A percentile compares a stretch with the other conserved stretches of the same genome.
These are phyloP conservation scores for Pyrenophora seminiperda DNA, from an alignment of 2,329 filamentous ascomycete species.

Conservation along the genomic window DNA sequence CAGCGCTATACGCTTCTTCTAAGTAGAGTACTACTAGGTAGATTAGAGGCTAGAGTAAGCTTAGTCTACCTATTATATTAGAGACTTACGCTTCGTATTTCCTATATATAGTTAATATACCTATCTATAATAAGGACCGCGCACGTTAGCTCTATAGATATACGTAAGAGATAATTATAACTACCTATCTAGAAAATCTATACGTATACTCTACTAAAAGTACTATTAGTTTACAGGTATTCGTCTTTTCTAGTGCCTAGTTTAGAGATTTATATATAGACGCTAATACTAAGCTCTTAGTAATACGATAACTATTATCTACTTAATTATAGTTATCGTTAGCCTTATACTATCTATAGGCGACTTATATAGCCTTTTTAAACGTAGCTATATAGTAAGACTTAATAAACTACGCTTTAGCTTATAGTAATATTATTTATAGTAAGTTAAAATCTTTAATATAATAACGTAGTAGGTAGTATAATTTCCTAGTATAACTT, in stretches of 20 bases:
- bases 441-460: too few species aligned
- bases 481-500: too few species aligned
- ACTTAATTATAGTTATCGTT: too few species aligned
- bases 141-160: neutral
- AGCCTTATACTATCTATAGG: too few species aligned
- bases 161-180: neutral
- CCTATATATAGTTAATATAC: neutral
- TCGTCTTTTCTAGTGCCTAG: neutral
- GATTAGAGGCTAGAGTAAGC: neutral
- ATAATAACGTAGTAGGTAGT: too few species aligned
- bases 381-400: too few species aligned
- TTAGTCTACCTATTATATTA: neutral
- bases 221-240: neutral
- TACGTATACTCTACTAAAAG: neutral
- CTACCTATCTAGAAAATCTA: neutral
- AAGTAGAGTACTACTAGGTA: neutral
- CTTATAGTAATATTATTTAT: too few species aligned
- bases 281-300: too few species aligned
- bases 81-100: neutral
- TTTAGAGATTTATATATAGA: too few species aligned
- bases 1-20: slow-evolving; percentile 1
- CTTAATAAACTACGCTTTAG: too few species aligned
- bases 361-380: too few species aligned
- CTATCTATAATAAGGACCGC: neutral
- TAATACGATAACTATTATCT: too few species aligned